These are phyloP conservation scores for Crucibulum laeve DNA, from an alignment of 768 basidiomycete genomes.

Conservation along the genomic window DNA sequence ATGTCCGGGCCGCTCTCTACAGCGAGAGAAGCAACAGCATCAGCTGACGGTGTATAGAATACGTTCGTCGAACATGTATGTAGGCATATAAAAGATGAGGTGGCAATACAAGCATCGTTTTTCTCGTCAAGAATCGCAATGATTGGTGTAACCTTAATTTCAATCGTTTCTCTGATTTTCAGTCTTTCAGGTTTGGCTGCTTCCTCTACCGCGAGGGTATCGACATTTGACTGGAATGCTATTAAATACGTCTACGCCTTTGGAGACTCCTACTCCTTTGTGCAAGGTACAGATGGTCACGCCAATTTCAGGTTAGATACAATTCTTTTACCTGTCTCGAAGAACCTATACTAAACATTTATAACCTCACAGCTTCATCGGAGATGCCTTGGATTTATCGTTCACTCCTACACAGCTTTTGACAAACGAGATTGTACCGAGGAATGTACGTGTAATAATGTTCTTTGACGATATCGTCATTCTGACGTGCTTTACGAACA, in stretches of 20 bases:
- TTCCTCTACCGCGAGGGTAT: too few species aligned
- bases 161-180: not conserved
- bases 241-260: constrained; percentile 47
- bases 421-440: constrained; percentile 37
- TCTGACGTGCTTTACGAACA: constrained; percentile 11
- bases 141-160: constrained; percentile 3
- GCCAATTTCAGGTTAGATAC: constrained; percentile 44
- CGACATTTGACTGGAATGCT: constrained; percentile 34
- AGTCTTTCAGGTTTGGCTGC: too few species aligned
- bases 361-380: constrained; percentile 30
- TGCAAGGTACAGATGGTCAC: constrained; percentile 41
- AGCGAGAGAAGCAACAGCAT: too few species aligned
- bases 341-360: not conserved
- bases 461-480: not conserved
- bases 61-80: too few species aligned
- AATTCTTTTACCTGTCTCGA: not conserved
- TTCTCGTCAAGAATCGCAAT: too few species aligned
- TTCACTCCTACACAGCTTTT: constrained; percentile 40
- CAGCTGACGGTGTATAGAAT: too few species aligned
- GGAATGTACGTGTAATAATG: constrained; percentile 26
- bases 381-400: constrained; percentile 34
- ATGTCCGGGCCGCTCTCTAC: too few species aligned
- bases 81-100: too few species aligned
- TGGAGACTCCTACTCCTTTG: constrained; percentile 54
- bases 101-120: too few species aligned